These are phyloP conservation scores for Pseudocercospora musae DNA, from an alignment of 2,329 filamentous ascomycete species.

Conservation along the genomic window DNA sequence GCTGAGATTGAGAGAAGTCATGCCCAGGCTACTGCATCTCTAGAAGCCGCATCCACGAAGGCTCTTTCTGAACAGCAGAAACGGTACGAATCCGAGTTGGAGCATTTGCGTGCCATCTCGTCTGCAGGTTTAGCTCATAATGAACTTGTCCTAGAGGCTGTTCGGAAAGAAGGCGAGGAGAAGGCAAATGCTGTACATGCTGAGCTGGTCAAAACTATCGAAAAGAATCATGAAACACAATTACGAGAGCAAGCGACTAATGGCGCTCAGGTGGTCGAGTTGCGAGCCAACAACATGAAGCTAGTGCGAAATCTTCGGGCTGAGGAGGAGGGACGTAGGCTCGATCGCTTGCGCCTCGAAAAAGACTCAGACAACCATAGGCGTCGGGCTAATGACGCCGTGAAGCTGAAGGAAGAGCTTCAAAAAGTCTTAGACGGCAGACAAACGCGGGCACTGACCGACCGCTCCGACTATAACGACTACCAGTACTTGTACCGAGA, in stretches of 20 bases:
- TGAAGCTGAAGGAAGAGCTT: background rate
- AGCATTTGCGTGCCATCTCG: conserved; percentile 1
- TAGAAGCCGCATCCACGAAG: background rate
- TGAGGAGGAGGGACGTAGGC: background rate
- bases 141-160: conserved; percentile 6
- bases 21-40: background rate
- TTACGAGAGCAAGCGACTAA: background rate
- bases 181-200: background rate
- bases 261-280: background rate
- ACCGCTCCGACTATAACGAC: conserved; percentile 14
- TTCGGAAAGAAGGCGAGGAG: conserved; percentile 6
- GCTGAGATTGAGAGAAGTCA: background rate
- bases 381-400: background rate
- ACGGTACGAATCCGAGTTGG: background rate
- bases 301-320: background rate
- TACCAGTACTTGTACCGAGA: conserved; percentile 16
- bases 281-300: background rate
- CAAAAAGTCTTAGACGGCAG: conserved; percentile 2
- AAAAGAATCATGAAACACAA: background rate
- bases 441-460: background rate
- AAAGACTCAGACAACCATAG: background rate
- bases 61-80: background rate
- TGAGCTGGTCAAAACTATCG: background rate
- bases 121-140: conserved; percentile 5
- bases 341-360: background rate